phyloP scores from a whole-genome alignment of 2,329 filamentous ascomycete species.

The Neobulgaria alba region DNA sequence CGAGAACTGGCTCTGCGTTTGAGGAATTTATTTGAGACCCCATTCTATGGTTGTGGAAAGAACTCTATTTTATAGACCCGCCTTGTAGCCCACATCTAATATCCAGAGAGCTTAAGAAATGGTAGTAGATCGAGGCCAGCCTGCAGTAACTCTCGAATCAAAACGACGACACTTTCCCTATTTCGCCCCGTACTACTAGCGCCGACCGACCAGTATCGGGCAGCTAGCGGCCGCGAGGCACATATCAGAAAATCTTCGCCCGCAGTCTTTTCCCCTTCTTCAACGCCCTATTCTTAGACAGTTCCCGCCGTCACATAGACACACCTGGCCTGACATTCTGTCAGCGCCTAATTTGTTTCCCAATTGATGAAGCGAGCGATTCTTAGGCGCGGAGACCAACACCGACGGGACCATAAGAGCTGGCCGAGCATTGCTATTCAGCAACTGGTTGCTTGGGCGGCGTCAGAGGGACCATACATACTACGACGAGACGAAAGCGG shows the following conservation, averaged over 20 bases:
- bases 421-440: constrained; percentile 41
- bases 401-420: constrained; percentile 47
- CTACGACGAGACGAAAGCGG: background rate
- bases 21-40: no score
- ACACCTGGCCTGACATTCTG: constrained; percentile 61
- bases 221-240: background rate
- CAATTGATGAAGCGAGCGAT: constrained; percentile 57
- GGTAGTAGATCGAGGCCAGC: no score
- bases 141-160: no score
- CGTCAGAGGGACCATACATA: constrained; percentile 75
- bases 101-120: no score
- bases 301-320: constrained; percentile 65
- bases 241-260: constrained; percentile 15
- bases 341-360: constrained; percentile 43
- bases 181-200: constrained; percentile 11
- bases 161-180: no score
- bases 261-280: constrained; percentile 31
- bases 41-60: no score
- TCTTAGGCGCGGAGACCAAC: constrained; percentile 48
- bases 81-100: no score
- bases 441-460: constrained; percentile 59
- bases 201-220: background rate
- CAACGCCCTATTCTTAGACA: constrained; percentile 78
- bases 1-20: no score
- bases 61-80: no score